Base-by-base conservation (phyloP, 768 basidiomycete genomes). In the Candolleomyces efflorescens region DNA sequence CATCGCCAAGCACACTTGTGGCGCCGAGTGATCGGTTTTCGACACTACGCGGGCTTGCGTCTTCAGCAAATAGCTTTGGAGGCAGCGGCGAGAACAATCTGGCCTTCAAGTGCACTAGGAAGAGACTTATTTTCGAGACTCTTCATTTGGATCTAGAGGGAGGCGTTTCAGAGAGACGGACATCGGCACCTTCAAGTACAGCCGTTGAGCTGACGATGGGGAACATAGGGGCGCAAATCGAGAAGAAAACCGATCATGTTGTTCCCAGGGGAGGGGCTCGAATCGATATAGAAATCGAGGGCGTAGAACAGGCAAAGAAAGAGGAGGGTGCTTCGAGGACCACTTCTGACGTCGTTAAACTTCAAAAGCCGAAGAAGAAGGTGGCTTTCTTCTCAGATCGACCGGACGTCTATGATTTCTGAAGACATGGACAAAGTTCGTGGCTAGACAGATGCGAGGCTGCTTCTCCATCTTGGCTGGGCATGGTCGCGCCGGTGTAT, bases 71-170 rank as follows among this genome's bases (percentile, higher is more conserved):
- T 37, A 73, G 74, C 2, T 74, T 73, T 12, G 80, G 81, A 6
- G 87, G 86, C 0, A 84, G 85, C n/a, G 90, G 94, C 7, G 95
- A 98, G 69, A 98, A 98, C 72, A 98, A 98, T 65, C 79, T 99
- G 7, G 94, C 90, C 12, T 99, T 98, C 80, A 90, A 87, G 68
- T 90, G 92, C 66, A 97, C 87, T 65, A 78, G 95, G 64, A 93
- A 90, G 68, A 77, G 93, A 51, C 78, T 98, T 56, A 75, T 95
- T 20, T 83, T 98, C 63, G 96, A 98, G 75, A 98, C 94, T 23
- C 75, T 98, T 58, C 93, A 96, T 71, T 76, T 96, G 23, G 87
- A 90, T 68, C 75, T 91, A 38, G 90, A 94, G 69, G 89, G 93
- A n/a, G 90, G 93, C 15, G 83, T 92, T 24, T 78, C 82, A 12